Conservation (phyloP, 192 early-diverging fungal species). For the Entrophospora sp. region DNA sequence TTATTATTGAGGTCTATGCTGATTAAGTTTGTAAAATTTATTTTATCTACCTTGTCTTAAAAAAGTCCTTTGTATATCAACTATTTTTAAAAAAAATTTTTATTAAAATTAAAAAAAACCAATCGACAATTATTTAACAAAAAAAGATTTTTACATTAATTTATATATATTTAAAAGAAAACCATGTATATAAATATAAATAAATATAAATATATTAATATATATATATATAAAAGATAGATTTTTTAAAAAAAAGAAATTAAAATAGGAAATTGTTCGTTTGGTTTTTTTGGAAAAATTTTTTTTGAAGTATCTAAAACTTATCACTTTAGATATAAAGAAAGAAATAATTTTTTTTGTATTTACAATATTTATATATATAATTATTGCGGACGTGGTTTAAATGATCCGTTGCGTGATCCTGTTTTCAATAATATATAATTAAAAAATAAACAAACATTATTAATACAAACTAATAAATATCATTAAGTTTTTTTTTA, state of each 20-base stretch:
- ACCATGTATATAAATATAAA: too few relatives aligned
- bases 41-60: too few relatives aligned
- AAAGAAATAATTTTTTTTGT: too few relatives aligned
- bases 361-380: too few relatives aligned
- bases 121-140: conserved; percentile 11
- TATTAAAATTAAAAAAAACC: neutral
- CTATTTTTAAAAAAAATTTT: too few relatives aligned
- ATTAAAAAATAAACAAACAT: neutral
- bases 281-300: conserved; percentile 6
- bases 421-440: neutral
- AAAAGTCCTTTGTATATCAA: too few relatives aligned
- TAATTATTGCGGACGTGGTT: neutral
- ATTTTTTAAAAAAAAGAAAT: neutral
- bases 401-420: neutral
- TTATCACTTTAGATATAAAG: neutral
- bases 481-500: too few relatives aligned
- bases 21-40: too few relatives aligned
- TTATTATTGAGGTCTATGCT: too few relatives aligned
- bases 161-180: neutral
- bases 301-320: neutral
- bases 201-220: too few relatives aligned
- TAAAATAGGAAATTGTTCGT: conserved; percentile 8
- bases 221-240: too few relatives aligned
- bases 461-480: neutral
- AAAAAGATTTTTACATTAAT: neutral